Conservation (phyloP, 352 stramenopile genomes). For the Globisporangium megalacanthum region DNA sequence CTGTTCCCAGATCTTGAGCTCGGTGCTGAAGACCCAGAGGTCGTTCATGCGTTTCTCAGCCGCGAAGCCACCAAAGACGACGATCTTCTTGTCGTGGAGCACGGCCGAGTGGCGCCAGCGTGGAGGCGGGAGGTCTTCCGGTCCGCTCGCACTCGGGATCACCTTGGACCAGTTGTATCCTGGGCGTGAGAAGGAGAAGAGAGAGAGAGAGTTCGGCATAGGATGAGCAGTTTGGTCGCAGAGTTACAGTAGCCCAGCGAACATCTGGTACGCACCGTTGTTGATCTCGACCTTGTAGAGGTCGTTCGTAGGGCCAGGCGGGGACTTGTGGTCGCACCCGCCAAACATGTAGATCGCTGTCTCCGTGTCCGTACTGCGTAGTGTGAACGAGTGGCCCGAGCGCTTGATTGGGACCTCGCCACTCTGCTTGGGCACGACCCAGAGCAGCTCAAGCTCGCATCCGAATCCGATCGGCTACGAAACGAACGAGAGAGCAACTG, state of each 20-base stretch:
- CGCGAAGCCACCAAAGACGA: constrained; percentile 95
- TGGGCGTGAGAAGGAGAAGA: constrained; percentile 3
- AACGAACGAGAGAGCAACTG: neutral
- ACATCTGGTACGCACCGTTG: constrained; percentile 32
- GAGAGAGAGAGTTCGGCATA: too few species aligned
- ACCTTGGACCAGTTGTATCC: constrained; percentile 73
- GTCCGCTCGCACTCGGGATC: constrained; percentile 21
- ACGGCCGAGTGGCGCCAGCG: constrained; percentile 84
- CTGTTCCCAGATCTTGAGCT: constrained; percentile 91
- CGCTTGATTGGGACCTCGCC: constrained; percentile 92
- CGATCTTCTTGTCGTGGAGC: constrained; percentile 78
- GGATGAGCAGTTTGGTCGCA: too few species aligned
- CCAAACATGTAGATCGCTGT: constrained; percentile 82
- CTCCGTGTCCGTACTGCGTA: constrained; percentile 68
- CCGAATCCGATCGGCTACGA: constrained; percentile 73
- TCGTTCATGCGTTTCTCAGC: constrained; percentile 94
- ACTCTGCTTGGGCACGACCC: constrained; percentile 85
- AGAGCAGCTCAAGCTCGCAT: constrained; percentile 85
- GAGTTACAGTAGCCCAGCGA: neutral
- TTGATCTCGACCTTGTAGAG: constrained; percentile 92
- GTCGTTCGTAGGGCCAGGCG: constrained; percentile 92
- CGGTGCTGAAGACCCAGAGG: constrained; percentile 94
- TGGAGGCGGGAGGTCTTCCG: constrained; percentile 60
- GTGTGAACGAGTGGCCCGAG: constrained; percentile 93
- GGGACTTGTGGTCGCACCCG: constrained; percentile 88